Evolutionary conservation across 2,329 filamentous ascomycete species (phyloP).

Genomic region (Colletotrichum sojae): DNA sequence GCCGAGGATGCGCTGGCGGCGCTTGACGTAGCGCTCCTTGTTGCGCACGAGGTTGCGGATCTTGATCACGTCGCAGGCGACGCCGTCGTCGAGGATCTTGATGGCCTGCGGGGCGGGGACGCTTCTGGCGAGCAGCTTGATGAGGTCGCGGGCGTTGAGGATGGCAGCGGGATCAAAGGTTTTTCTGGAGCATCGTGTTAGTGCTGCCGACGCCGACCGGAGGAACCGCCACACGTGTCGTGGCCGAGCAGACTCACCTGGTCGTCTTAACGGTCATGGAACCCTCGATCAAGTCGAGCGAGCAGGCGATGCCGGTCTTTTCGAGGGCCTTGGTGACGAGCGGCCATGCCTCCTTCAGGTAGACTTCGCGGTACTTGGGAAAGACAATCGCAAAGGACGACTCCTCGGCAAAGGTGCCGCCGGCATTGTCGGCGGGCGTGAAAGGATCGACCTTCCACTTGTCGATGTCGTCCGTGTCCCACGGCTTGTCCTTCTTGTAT

Average conservation of each 20-base stretch:
- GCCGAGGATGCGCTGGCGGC: conserved; percentile 91
- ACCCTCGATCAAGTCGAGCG: conserved; percentile 93
- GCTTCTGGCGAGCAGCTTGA: conserved; percentile 91
- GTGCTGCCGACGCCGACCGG: conserved; percentile 60
- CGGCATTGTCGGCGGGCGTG: conserved; percentile 86
- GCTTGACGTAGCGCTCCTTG: conserved; percentile 96
- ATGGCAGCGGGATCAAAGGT: conserved; percentile 94
- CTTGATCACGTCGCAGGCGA: conserved; percentile 96
- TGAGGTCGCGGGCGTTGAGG: conserved; percentile 92
- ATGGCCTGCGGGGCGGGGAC: conserved; percentile 94
- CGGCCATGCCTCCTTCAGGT: conserved; percentile 93
- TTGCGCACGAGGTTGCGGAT: conserved; percentile 91
- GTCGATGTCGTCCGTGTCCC: conserved; percentile 97
- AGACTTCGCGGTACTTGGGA: conserved; percentile 96
- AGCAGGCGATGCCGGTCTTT: conserved; percentile 90
- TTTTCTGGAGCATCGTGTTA: conserved; percentile 64
- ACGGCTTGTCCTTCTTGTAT: conserved; percentile 90
- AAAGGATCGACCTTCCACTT: conserved; percentile 96
- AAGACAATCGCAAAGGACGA: conserved; percentile 91
- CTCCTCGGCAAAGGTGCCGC: conserved; percentile 91
- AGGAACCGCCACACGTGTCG: too few relatives aligned
- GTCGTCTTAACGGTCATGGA: conserved; percentile 98
- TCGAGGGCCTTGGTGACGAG: conserved; percentile 89
- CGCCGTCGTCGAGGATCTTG: conserved; percentile 92
- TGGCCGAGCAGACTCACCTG: conserved; percentile 70